Conservation (phyloP, 2,329 filamentous ascomycete species). For the Ophiosphaerella herpotricha region DNA sequence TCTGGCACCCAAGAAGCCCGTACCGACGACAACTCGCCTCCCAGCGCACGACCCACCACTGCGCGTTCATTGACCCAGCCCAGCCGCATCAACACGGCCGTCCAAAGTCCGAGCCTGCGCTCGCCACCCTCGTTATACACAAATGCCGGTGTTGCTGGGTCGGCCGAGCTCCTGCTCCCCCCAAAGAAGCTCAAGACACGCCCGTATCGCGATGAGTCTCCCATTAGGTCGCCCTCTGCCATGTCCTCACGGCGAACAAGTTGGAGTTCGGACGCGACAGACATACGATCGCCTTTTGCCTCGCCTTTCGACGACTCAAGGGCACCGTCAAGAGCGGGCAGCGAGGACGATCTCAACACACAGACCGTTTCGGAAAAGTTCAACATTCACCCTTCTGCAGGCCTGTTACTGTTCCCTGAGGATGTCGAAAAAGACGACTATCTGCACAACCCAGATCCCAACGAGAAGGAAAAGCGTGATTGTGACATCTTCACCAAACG, state of each 20-base stretch:
- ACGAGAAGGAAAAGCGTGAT: slow-evolving; percentile 64
- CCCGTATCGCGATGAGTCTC: slow-evolving; percentile 58
- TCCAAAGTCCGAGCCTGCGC: slow-evolving; percentile 26
- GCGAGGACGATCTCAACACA: slow-evolving; percentile 70
- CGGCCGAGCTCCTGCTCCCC: slow-evolving; percentile 57
- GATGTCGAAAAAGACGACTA: slow-evolving; percentile 76
- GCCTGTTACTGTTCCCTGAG: slow-evolving; percentile 69
- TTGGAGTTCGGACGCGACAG: slow-evolving; percentile 66
- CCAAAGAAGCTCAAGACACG: slow-evolving; percentile 55
- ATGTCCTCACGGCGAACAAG: slow-evolving; percentile 67
- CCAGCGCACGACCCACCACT: slow-evolving; percentile 42
- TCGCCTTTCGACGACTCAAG: slow-evolving; percentile 65
- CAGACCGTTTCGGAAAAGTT: slow-evolving; percentile 76
- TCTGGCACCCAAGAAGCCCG: slow-evolving; percentile 61
- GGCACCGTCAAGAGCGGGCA: slow-evolving; percentile 63
- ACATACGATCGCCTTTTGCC: slow-evolving; percentile 57
- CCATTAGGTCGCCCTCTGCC: slow-evolving; percentile 55
- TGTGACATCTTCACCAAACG: slow-evolving; percentile 68
- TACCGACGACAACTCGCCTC: slow-evolving; percentile 40
- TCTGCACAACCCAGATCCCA: slow-evolving; percentile 71
- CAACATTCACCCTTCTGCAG: slow-evolving; percentile 70
- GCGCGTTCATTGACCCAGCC: slow-evolving; percentile 52
- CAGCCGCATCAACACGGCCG: slow-evolving; percentile 44
- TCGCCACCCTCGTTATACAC: slow-evolving; percentile 42
- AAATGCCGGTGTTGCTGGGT: slow-evolving; percentile 46